Evolutionary conservation across 352 stramenopile species (phyloP).

Genomic region (Globisporangium nodosum): DNA sequence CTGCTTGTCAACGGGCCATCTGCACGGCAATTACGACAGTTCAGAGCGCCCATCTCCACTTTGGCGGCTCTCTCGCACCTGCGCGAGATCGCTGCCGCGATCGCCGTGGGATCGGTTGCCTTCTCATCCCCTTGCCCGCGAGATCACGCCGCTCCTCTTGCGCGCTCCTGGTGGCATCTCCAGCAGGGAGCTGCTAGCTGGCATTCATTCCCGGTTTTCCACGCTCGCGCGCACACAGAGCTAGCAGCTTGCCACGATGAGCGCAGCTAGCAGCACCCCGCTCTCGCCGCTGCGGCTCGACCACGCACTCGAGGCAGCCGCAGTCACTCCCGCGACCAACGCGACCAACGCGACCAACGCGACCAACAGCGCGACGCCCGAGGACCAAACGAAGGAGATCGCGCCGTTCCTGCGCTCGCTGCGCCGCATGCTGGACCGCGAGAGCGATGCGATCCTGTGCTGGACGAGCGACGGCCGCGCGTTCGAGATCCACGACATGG

Average conservation of each 20-base stretch:
- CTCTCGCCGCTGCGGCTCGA: not conserved
- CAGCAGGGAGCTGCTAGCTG: not conserved
- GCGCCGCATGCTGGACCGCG: constrained; percentile 49
- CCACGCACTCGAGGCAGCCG: not conserved
- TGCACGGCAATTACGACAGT: too few species aligned
- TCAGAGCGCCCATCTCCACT: not conserved
- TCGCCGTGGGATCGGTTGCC: not conserved
- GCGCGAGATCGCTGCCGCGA: not conserved
- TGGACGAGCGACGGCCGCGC: constrained; percentile 50
- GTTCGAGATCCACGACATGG: constrained; percentile 74
- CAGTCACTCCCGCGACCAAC: not conserved
- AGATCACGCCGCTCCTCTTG: too few species aligned
- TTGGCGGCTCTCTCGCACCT: not conserved
- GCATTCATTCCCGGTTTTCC: not conserved
- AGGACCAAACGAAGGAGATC: constrained; percentile 35
- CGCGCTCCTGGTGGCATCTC: too few species aligned
- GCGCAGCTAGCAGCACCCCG: not conserved
- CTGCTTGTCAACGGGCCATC: too few species aligned
- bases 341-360: too few species aligned
- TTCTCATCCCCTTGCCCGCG: not conserved
- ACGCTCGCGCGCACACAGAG: not conserved
- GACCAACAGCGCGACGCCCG: constrained; percentile 8
- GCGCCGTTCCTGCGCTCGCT: constrained; percentile 58
- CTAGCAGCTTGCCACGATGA: too few species aligned
- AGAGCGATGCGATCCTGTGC: constrained; percentile 43